A percentile compares a stretch with the other conserved stretches of the same genome.
phyloP scores from a whole-genome alignment of 129 eudicot species.

The Scalesia atractyloides region DNA sequence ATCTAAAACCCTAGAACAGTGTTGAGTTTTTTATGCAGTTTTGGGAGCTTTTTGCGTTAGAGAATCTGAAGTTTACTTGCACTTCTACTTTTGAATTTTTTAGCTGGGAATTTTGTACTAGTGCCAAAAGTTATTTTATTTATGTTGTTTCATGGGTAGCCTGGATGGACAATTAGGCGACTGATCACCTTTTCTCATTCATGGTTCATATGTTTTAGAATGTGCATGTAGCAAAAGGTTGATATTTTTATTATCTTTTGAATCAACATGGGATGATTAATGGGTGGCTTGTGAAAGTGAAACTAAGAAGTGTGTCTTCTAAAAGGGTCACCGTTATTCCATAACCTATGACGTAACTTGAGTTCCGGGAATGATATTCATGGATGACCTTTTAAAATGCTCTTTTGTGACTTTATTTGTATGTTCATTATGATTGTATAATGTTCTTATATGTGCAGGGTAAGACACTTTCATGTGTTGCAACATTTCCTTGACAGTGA shows the following conservation, averaged over 20 bases:
- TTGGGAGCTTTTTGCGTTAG: slow-evolving; percentile 10
- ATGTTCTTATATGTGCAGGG: background rate
- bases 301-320: background rate
- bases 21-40: slow-evolving; percentile 6
- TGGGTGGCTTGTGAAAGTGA: background rate
- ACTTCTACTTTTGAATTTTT: background rate
- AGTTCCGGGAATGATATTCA: slow-evolving; percentile 14
- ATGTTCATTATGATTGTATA: slow-evolving; percentile 9
- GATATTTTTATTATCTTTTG: background rate
- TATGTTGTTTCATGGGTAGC: background rate
- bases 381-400: background rate
- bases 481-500: background rate
- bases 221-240: background rate
- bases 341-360: background rate
- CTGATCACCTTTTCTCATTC: background rate
- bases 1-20: slow-evolving; percentile 20
- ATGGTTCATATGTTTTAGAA: slow-evolving; percentile 9
- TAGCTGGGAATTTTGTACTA: background rate
- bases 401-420: slow-evolving; percentile 1
- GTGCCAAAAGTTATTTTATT: background rate
- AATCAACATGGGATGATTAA: background rate
- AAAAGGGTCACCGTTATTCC: background rate
- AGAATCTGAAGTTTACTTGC: slow-evolving; percentile 11
- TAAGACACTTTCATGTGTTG: background rate
- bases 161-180: background rate